phyloP scores from a whole-genome alignment of 1,139 yeast species.

The Candida pseudoviswanathii region DNA sequence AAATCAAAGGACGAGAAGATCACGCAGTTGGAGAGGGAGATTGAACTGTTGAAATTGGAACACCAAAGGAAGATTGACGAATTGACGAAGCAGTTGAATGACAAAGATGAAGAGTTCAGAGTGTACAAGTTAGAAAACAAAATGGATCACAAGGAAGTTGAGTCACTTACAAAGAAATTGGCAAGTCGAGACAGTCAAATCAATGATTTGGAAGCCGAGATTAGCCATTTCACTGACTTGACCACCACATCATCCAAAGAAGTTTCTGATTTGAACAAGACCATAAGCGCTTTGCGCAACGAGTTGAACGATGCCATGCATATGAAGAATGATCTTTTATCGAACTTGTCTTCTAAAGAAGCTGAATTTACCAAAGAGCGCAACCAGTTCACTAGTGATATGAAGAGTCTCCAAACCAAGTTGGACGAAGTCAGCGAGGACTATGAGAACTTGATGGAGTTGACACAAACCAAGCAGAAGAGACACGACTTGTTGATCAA shows the following conservation, averaged over 20 bases:
- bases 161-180: slow-evolving; percentile 21
- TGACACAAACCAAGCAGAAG: slow-evolving; percentile 33
- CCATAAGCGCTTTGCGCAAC: slow-evolving; percentile 24
- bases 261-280: slow-evolving; percentile 21
- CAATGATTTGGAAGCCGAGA: slow-evolving; percentile 30
- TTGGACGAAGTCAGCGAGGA: slow-evolving; percentile 48
- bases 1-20: slow-evolving; percentile 12
- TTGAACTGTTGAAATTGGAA: slow-evolving; percentile 11
- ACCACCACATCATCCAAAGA: slow-evolving; percentile 20
- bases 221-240: slow-evolving; percentile 20
- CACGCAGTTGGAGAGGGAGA: slow-evolving; percentile 10
- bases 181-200: slow-evolving; percentile 33
- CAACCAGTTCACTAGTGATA: slow-evolving; percentile 49
- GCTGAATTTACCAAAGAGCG: slow-evolving; percentile 59
- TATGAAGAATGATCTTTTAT: slow-evolving; percentile 64
- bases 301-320: slow-evolving; percentile 33
- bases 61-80: slow-evolving; percentile 9
- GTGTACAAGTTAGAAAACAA: slow-evolving; percentile 17
- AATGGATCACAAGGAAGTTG: slow-evolving; percentile 32
- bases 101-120: slow-evolving; percentile 13
- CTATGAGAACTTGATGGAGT: slow-evolving; percentile 51
- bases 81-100: slow-evolving; percentile 5
- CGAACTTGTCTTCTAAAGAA: slow-evolving; percentile 68
- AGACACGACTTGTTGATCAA: slow-evolving; percentile 30
- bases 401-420: slow-evolving; percentile 38